phyloP scores from a whole-genome alignment of 1,139 yeast species.

The Trichomonascaceae sp. region DNA sequence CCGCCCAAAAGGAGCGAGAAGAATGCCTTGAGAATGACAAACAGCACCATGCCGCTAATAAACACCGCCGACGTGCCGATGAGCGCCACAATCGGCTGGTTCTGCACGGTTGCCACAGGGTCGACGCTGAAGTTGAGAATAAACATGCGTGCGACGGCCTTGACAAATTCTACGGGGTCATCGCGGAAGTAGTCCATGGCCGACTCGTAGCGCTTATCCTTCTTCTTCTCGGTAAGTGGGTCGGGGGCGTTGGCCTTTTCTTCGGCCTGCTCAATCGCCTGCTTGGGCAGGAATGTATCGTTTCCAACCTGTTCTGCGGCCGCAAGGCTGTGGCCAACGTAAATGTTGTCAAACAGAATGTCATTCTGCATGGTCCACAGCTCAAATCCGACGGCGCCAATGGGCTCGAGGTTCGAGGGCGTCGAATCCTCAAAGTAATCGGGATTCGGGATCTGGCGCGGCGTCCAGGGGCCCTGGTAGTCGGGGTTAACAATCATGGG shows the following conservation, averaged over 20 bases:
- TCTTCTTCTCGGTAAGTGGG: constrained; percentile 13
- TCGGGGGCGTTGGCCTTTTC: constrained; percentile 24
- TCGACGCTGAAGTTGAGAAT: constrained; percentile 19
- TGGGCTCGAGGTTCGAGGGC: constrained; percentile 52
- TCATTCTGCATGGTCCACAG: constrained; percentile 77
- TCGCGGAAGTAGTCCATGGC: constrained; percentile 22
- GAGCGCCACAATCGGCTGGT: constrained; percentile 25
- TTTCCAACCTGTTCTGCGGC: constrained; percentile 84
- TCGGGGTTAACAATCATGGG: constrained; percentile 59
- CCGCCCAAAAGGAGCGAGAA: constrained; percentile 11
- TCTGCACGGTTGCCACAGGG: constrained; percentile 21
- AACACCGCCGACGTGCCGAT: constrained; percentile 14
- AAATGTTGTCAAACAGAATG: constrained; percentile 68
- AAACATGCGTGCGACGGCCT: constrained; percentile 21
- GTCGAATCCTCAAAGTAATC: constrained; percentile 43
- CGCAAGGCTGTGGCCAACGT: constrained; percentile 64
- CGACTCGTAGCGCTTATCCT: constrained; percentile 12
- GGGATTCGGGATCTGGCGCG: constrained; percentile 56
- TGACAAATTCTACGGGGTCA: constrained; percentile 25
- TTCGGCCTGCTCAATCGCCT: constrained; percentile 35
- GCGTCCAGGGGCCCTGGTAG: constrained; percentile 72
- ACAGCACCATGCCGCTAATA: constrained; percentile 7
- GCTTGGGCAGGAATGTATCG: constrained; percentile 53
- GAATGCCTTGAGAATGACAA: constrained; percentile 17
- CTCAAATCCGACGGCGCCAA: constrained; percentile 81